These are phyloP conservation scores for Myriosclerotinia scirpicola DNA, from an alignment of 2,329 filamentous ascomycete species.

Conservation along the genomic window DNA sequence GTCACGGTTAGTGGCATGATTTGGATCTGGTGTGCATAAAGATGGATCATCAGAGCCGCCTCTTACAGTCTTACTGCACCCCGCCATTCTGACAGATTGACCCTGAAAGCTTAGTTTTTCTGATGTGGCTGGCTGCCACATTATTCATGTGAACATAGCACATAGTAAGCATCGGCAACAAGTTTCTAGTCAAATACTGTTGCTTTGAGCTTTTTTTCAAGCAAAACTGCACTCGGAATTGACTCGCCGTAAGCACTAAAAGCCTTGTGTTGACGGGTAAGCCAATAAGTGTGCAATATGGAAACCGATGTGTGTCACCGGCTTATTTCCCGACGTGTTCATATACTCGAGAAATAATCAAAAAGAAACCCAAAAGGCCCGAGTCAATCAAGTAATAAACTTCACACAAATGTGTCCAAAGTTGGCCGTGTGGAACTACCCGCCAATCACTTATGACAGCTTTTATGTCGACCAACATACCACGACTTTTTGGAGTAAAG, in stretches of 20 bases:
- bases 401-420: not conserved
- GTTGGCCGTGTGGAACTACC: not conserved
- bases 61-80: constrained; percentile 17
- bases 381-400: constrained; percentile 5
- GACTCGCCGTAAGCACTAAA: not conserved
- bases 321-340: not conserved
- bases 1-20: constrained; percentile 4
- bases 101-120: constrained; percentile 14
- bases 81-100: not conserved
- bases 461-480: constrained; percentile 2
- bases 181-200: not conserved
- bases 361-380: not conserved
- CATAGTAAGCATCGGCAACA: not conserved
- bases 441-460: not conserved
- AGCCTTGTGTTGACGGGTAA: not conserved
- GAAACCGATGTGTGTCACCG: constrained; percentile 5
- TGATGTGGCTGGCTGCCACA: constrained; percentile 13
- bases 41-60: constrained; percentile 13
- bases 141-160: not conserved
- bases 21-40: constrained; percentile 18
- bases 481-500: not conserved
- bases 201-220: not conserved
- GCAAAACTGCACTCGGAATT: not conserved
- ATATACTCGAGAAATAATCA: not conserved
- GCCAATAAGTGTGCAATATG: not conserved